Evolutionary conservation across 805 yeast genomes (phyloP).

Genomic region (Ogataea thermomethanolica): DNA sequence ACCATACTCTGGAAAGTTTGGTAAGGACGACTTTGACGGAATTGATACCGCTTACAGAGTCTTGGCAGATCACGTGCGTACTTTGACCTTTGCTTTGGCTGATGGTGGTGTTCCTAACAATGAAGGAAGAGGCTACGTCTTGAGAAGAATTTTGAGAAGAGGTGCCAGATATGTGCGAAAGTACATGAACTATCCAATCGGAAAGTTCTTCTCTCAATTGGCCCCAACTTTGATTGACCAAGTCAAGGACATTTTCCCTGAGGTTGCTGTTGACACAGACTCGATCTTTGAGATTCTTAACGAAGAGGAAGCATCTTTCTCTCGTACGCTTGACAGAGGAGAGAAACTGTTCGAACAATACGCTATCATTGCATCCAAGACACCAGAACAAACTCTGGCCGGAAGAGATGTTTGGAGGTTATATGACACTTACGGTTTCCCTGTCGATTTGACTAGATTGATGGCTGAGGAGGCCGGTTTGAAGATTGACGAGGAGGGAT

Average conservation of each 20-base stretch:
- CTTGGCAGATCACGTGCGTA: conserved; percentile 96
- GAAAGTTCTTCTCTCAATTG: conserved; percentile 85
- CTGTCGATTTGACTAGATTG: conserved; percentile 93
- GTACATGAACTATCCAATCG: conserved; percentile 93
- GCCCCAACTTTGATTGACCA: conserved; percentile 92
- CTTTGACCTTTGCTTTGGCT: conserved; percentile 90
- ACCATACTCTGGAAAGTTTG: conserved; percentile 89
- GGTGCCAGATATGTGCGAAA: conserved; percentile 97
- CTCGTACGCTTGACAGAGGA: conserved; percentile 96
- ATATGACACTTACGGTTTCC: conserved; percentile 98
- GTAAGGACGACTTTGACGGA: conserved; percentile 89
- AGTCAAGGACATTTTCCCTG: conserved; percentile 88
- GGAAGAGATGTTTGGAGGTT: conserved; percentile 98
- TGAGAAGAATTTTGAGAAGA: conserved; percentile 95
- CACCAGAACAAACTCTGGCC: conserved; percentile 69
- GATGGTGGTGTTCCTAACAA: conserved; percentile 99
- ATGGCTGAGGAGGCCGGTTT: conserved; percentile 99
- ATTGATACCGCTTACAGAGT: conserved; percentile 98
- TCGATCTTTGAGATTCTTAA: conserved; percentile 85
- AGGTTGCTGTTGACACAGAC: conserved; percentile 64
- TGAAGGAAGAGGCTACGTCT: conserved; percentile 98
- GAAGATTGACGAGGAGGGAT: conserved; percentile 86
- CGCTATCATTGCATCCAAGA: conserved; percentile 75
- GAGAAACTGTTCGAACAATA: conserved; percentile 94
- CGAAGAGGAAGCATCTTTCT: conserved; percentile 94